phyloP scores from a whole-genome alignment of 2,329 filamentous ascomycete genomes.

The Colletotrichum spinosum region DNA sequence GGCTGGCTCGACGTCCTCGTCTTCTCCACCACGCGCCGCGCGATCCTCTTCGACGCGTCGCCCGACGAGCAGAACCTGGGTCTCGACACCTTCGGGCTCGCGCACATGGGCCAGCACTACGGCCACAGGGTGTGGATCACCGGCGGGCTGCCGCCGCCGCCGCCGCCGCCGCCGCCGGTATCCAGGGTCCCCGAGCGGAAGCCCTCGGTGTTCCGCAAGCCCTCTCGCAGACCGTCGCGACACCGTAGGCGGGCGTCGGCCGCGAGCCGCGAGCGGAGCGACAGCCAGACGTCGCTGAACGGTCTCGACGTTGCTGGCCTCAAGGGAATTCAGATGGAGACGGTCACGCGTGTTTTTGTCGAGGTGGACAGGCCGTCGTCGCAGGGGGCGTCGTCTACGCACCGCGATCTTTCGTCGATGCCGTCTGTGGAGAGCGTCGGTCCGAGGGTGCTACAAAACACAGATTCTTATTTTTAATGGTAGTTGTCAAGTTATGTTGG shows the following conservation, averaged over 20 bases:
- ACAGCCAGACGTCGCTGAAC: slow-evolving; percentile 23
- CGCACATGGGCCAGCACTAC: slow-evolving; percentile 11
- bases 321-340: slow-evolving; percentile 56
- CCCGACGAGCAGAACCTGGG: slow-evolving; percentile 24
- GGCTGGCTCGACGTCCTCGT: slow-evolving; percentile 57
- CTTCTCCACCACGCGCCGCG: slow-evolving; percentile 51
- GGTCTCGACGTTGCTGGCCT: background rate
- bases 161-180: background rate
- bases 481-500: background rate
- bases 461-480: slow-evolving; percentile 9
- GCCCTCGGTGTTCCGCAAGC: background rate
- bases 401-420: slow-evolving; percentile 8
- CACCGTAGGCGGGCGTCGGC: background rate
- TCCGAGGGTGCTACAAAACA: slow-evolving; percentile 16
- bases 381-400: slow-evolving; percentile 25
- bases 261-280: slow-evolving; percentile 13
- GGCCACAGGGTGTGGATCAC: slow-evolving; percentile 31
- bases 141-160: background rate
- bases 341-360: slow-evolving; percentile 55
- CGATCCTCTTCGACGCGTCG: slow-evolving; percentile 45
- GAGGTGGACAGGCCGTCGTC: slow-evolving; percentile 44
- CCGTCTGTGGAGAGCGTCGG: slow-evolving; percentile 13
- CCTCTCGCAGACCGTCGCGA: background rate
- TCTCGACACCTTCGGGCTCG: slow-evolving; percentile 25
- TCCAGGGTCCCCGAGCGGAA: background rate